Evolutionary conservation across 805 yeast species (phyloP).

Genomic region (Tetrapisispora nanseiensis): DNA sequence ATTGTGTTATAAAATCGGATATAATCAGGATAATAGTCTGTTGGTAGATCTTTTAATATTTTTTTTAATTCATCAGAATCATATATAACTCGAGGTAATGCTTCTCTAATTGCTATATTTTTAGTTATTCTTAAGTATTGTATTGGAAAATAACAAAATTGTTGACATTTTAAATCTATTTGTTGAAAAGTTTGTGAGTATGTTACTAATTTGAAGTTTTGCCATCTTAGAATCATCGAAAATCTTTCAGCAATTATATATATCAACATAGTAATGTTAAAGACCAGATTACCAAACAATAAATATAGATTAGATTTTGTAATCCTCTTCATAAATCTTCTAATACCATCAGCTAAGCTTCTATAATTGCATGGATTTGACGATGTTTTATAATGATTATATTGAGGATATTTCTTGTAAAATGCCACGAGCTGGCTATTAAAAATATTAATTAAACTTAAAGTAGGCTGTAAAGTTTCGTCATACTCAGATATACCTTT

Average conservation of each 20-base stretch:
- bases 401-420: conserved; percentile 8
- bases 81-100: conserved; percentile 11
- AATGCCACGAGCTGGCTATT: conserved; percentile 15
- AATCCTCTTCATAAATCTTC: not conserved
- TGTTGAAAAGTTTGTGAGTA: conserved; percentile 64
- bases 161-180: conserved; percentile 66
- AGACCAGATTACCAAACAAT: not conserved
- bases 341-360: too few species aligned
- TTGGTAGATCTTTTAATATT: conserved; percentile 27
- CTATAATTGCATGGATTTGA: not conserved
- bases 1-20: conserved; percentile 75
- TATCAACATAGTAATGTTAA: conserved; percentile 5
- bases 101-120: conserved; percentile 5
- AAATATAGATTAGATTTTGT: not conserved
- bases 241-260: conserved; percentile 14
- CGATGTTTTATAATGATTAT: not conserved
- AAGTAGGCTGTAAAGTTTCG: conserved; percentile 9
- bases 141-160: conserved; percentile 65
- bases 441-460: conserved; percentile 18
- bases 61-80: conserved; percentile 10
- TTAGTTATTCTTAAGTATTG: conserved; percentile 53
- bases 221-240: conserved; percentile 13
- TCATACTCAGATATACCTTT: conserved; percentile 10
- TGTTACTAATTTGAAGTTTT: conserved; percentile 11
- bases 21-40: conserved; percentile 48